Evolutionary conservation across 495 filamentous ascomycete species (phyloP).

Genomic region (Daldinia decipiens): DNA sequence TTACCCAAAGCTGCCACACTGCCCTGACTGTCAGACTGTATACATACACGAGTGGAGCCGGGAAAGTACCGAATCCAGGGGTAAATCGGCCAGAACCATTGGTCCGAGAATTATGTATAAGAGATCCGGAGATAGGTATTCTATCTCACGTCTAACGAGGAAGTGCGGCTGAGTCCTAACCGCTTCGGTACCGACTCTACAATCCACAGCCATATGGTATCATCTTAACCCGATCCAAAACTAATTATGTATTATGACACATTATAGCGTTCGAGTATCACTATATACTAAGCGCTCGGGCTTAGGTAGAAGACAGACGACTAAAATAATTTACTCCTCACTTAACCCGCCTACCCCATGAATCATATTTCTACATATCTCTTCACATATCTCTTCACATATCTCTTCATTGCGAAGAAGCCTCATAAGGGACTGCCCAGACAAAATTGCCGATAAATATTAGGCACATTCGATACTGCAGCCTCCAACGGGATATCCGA

Average conservation of each 20-base stretch:
- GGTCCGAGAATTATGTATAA: not conserved
- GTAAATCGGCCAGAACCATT: not conserved
- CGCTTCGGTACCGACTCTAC: not conserved
- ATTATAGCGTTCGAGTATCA: not conserved
- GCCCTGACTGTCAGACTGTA: too few relatives aligned
- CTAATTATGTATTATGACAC: not conserved
- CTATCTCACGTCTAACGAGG: not conserved
- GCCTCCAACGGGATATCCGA: not conserved
- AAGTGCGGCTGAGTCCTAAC: not conserved
- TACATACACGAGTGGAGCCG: not conserved
- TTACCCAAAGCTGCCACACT: not conserved
- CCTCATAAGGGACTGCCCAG: not conserved
- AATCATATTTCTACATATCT: not conserved
- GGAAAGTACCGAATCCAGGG: not conserved
- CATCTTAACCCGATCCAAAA: not conserved
- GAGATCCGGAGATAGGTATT: not conserved
- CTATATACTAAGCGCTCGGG: not conserved
- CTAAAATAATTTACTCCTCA: not conserved
- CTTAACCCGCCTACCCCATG: not conserved
- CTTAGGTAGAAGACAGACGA: not conserved
- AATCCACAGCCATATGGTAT: not conserved
- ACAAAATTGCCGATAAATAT: not conserved
- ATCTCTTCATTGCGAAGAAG: not conserved
- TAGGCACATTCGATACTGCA: not conserved
- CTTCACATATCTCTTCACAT: too few relatives aligned